These are phyloP conservation scores for Fusarium oligoseptatum DNA, from an alignment of 2,329 filamentous ascomycete genomes.

Conservation along the genomic window DNA sequence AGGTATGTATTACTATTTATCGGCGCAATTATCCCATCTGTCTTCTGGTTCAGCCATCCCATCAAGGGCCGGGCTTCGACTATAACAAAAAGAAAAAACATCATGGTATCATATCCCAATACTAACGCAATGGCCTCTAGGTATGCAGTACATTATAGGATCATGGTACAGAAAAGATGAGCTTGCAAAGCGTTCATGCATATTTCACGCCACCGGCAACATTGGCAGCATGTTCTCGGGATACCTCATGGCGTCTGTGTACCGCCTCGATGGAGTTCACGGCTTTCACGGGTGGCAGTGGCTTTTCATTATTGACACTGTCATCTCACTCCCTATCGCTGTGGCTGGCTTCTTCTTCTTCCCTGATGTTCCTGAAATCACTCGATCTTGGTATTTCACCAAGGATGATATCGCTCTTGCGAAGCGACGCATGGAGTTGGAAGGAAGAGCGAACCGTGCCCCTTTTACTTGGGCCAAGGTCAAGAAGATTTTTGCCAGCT, in stretches of 20 bases:
- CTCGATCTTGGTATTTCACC: conserved; percentile 47
- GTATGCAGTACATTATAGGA: conserved; percentile 56
- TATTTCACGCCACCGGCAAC: conserved; percentile 54
- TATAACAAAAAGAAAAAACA: not conserved
- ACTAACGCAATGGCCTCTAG: conserved; percentile 26
- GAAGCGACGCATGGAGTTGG: conserved; percentile 52
- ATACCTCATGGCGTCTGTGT: conserved; percentile 57
- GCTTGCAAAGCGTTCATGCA: conserved; percentile 57
- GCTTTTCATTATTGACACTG: conserved; percentile 53
- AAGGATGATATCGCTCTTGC: conserved; percentile 46
- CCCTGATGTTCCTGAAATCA: conserved; percentile 49
- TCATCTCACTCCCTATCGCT: conserved; percentile 53
- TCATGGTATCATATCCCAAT: not conserved
- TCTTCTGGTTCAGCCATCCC: too few species aligned
- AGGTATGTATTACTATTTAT: conserved; percentile 49
- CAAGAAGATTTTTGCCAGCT: conserved; percentile 71
- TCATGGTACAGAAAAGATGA: conserved; percentile 60
- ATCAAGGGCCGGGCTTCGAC: not conserved
- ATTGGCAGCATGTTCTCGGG: conserved; percentile 47
- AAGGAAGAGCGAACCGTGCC: conserved; percentile 58
- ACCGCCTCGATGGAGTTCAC: conserved; percentile 54
- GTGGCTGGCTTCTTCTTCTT: conserved; percentile 51
- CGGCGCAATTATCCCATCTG: not conserved
- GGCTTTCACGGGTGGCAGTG: conserved; percentile 63
- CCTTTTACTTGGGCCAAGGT: conserved; percentile 63